Evolutionary conservation across 345 rosid genomes (phyloP).

Genomic region (Geranium rotundifolium): DNA sequence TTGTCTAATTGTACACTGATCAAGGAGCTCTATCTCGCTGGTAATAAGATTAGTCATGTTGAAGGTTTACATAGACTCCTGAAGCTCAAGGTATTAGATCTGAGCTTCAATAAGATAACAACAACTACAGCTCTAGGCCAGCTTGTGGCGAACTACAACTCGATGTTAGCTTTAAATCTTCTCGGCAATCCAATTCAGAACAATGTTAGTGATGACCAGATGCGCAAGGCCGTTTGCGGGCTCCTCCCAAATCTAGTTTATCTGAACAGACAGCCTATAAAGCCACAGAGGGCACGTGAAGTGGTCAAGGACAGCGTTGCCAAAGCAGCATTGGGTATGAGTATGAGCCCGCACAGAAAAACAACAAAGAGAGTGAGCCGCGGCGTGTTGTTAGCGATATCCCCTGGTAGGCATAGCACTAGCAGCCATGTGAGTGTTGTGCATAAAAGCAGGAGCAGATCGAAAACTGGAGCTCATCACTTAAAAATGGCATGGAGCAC

Average conservation of each 20-base stretch:
- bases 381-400: conserved; percentile 17
- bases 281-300: conserved; percentile 67
- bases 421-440: conserved; percentile 13
- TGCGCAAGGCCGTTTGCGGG: conserved; percentile 55
- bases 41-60: conserved; percentile 77
- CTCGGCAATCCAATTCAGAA: conserved; percentile 75
- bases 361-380: conserved; percentile 22
- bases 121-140: conserved; percentile 77
- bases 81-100: conserved; percentile 71
- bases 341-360: conserved; percentile 27
- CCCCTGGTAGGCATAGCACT: conserved; percentile 21
- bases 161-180: conserved; percentile 67
- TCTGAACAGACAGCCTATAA: conserved; percentile 71
- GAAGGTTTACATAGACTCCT: conserved; percentile 86
- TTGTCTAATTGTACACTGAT: conserved; percentile 71
- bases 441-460: conserved; percentile 13
- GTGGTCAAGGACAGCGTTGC: conserved; percentile 61
- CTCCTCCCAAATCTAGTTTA: conserved; percentile 74
- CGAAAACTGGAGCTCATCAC: conserved; percentile 24
- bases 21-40: conserved; percentile 81
- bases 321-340: conserved; percentile 58
- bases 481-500: conserved; percentile 19
- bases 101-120: conserved; percentile 90
- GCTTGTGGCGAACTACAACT: conserved; percentile 80
- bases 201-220: conserved; percentile 68